Percentiles rank a stretch among this genome's conserved stretches.
Conservation (phyloP, 2,329 filamentous ascomycete genomes). For the Huntiella moniliformis region DNA sequence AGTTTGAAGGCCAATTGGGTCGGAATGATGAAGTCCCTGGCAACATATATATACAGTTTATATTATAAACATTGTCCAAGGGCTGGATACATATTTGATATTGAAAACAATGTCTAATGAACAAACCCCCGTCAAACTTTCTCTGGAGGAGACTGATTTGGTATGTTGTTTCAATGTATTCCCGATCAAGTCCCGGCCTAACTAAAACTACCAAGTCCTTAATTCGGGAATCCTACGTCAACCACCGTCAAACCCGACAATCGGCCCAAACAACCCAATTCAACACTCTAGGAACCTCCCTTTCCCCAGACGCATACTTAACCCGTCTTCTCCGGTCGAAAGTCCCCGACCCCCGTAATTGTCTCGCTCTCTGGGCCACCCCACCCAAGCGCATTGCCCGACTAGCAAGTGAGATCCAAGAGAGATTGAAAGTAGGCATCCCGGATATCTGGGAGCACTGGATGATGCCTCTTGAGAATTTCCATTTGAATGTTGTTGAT, state of each 20-base stretch:
- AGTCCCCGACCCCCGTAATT: slow-evolving; percentile 59
- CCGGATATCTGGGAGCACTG: slow-evolving; percentile 61
- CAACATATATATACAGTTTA: no score
- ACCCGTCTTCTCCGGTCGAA: slow-evolving; percentile 20
- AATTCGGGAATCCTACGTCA: slow-evolving; percentile 54
- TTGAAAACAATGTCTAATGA: neutral
- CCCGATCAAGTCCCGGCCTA: neutral
- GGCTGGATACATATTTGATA: neutral
- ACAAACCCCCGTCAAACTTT: slow-evolving; percentile 5
- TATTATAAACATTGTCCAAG: no score
- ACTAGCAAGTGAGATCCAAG: slow-evolving; percentile 51
- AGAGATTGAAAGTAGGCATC: slow-evolving; percentile 40
- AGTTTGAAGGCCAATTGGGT: no score
- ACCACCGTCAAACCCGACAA: slow-evolving; percentile 59
- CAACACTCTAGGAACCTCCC: slow-evolving; percentile 40
- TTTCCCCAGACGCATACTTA: slow-evolving; percentile 38
- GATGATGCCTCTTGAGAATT: slow-evolving; percentile 61
- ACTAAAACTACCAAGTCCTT: slow-evolving; percentile 22
- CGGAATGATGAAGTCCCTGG: neutral
- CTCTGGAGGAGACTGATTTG: neutral
- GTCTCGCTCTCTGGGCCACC: slow-evolving; percentile 74
- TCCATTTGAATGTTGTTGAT: slow-evolving; percentile 77
- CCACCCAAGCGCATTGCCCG: slow-evolving; percentile 53
- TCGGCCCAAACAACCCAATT: slow-evolving; percentile 57
- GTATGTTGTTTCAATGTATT: neutral